phyloP scores from a whole-genome alignment of 2,329 filamentous ascomycete species.

The Ophiostoma himal-ulmi region DNA sequence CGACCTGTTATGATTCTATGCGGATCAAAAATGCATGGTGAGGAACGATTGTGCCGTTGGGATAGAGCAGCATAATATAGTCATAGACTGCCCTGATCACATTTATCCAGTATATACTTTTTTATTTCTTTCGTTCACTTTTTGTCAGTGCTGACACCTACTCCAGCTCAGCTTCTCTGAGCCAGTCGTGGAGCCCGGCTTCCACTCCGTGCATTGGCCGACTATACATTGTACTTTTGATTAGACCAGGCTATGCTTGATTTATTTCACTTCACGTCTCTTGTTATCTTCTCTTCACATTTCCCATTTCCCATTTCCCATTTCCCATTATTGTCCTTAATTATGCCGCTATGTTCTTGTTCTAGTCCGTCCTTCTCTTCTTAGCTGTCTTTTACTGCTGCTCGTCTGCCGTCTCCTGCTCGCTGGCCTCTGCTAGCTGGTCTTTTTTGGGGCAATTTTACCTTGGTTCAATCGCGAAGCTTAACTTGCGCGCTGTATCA shows the following conservation, averaged over 20 bases:
- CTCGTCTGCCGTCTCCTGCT: not conserved
- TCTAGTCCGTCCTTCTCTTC: not conserved
- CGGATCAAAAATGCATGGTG: not conserved
- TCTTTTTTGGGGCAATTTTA: slow-evolving; percentile 4
- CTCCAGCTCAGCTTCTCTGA: not conserved
- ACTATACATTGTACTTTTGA: not conserved
- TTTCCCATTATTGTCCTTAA: not conserved
- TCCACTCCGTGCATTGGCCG: not conserved
- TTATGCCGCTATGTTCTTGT: not conserved
- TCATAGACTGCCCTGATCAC: not conserved
- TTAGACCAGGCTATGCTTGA: not conserved
- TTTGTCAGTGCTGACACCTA: not conserved
- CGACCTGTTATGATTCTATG: not conserved
- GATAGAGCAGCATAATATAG: not conserved
- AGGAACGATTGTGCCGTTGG: not conserved
- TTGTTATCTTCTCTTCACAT: not conserved
- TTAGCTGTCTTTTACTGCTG: not conserved
- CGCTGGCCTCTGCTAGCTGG: slow-evolving; percentile 8
- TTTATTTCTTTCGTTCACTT: not conserved
- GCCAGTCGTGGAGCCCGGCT: slow-evolving; percentile 5
- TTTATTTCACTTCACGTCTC: too few relatives aligned
- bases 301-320: not conserved
- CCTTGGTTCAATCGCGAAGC: not conserved
- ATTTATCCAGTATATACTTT: not conserved
- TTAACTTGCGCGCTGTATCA: not conserved